Evolutionary conservation across 1,284 basidiomycete genomes (phyloP), one percentile per base, ranked within the genome.

Genomic region (Kwoniella shivajii): DNA sequence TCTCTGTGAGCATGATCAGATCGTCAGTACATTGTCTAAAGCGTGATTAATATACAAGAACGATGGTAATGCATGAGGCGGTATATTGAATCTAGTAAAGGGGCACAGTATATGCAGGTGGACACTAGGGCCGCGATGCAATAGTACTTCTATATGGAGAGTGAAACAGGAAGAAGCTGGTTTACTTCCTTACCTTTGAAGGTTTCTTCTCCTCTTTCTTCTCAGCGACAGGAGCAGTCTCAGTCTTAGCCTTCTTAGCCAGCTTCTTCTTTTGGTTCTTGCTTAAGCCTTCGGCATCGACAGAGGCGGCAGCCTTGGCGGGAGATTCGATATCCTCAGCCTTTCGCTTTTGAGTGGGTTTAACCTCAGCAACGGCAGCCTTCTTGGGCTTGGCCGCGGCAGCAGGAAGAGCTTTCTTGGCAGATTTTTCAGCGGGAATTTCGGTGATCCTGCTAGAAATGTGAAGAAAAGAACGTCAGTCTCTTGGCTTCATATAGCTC

Each of bases 331-430:
- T 65, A 42, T 62, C 73, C 37, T 76, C 75, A 43, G 70, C 74
- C 64, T 82, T 84, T 67, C 80, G 71, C 75, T 87, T 87, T 77
- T 88, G 50, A 33, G 72, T 73, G 42, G 84, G 50, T 50, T 62
- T 59, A 42, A 27, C 36, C 34, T 71, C 58, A 88, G 88, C 77
- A 74, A 70, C 56, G 79, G 81, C 69, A 22, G 68, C 65, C 57
- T 76, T 72, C 58, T 73, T 74, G 52, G 69, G 59, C 41, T 69
- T 65, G 18, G 63, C 63, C 41, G 45, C 74, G 84, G 48, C 83
- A 84, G 59, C 58, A 42, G 61, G 47, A 27, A 68, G 66, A 39
- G 84, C 44, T 50, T 37, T 56, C 44, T 57, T 60, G 14, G 48
- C 39, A 50, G 56, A 48, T 50, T 65, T 64, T 48, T 69, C 67